phyloP scores from a whole-genome alignment of 345 rosid genomes.

The Hibiscus tridactylites region DNA sequence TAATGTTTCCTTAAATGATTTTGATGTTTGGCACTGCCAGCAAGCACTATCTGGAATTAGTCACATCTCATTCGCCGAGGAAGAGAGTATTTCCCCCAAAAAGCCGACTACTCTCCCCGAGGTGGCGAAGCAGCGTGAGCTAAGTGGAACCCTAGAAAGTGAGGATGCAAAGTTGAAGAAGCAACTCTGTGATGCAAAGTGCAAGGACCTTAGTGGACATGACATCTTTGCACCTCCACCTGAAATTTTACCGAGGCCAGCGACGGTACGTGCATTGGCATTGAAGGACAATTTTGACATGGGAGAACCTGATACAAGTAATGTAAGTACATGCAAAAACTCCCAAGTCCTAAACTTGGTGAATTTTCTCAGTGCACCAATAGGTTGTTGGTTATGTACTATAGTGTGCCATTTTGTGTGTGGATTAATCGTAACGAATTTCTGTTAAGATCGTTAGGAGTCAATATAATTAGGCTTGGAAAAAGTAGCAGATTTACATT shows the following conservation, averaged over 20 bases:
- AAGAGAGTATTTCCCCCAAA: constrained; percentile 60
- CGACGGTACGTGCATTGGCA: constrained; percentile 55
- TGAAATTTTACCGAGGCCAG: constrained; percentile 74
- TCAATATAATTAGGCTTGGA: background rate
- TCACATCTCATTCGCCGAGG: constrained; percentile 67
- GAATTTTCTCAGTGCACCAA: constrained; percentile 8
- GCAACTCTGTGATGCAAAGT: constrained; percentile 81
- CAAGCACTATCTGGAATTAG: constrained; percentile 74
- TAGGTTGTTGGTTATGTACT: background rate
- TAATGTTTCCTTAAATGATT: background rate
- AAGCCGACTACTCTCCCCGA: constrained; percentile 67
- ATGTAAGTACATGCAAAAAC: constrained; percentile 31
- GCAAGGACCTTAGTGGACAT: constrained; percentile 86
- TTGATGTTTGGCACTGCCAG: constrained; percentile 29
- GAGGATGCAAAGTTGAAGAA: constrained; percentile 64
- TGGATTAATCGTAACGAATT: background rate
- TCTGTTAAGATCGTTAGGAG: background rate
- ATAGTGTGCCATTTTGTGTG: background rate
- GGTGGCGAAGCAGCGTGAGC: constrained; percentile 91
- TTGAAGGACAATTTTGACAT: constrained; percentile 60
- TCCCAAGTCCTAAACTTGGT: constrained; percentile 16
- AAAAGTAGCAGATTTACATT: background rate
- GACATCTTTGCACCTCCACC: constrained; percentile 97
- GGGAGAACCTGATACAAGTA: constrained; percentile 41
- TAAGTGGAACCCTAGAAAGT: constrained; percentile 68